These are phyloP conservation scores for Cladorrhinum sp. DNA, from an alignment of 2,329 filamentous ascomycete genomes.

Conservation along the genomic window DNA sequence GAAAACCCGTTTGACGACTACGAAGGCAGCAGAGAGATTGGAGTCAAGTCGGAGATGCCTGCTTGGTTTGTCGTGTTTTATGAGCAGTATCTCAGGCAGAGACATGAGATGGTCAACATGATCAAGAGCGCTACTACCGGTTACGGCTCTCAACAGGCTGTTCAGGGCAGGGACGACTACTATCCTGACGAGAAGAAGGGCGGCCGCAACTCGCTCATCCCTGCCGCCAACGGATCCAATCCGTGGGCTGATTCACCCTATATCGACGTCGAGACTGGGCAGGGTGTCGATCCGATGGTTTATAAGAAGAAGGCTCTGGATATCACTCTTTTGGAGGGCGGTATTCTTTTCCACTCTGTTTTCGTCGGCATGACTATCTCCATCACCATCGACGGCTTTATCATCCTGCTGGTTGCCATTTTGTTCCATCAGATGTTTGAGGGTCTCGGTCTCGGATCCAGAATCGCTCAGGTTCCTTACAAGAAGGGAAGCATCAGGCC, in stretches of 20 bases:
- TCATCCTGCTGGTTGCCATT: conserved; percentile 65
- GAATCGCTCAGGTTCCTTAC: conserved; percentile 65
- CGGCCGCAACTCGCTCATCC: background rate
- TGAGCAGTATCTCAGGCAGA: conserved; percentile 60
- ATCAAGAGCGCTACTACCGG: conserved; percentile 40
- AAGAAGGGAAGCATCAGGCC: conserved; percentile 54
- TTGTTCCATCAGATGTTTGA: conserved; percentile 69
- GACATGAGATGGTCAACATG: conserved; percentile 56
- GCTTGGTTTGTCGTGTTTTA: conserved; percentile 62
- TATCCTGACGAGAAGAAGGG: conserved; percentile 12
- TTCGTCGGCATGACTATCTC: conserved; percentile 73
- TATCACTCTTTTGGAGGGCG: conserved; percentile 71
- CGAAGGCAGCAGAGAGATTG: conserved; percentile 30
- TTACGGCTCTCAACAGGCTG: conserved; percentile 19
- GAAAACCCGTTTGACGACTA: conserved; percentile 27
- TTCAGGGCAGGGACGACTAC: conserved; percentile 30
- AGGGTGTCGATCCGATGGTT: conserved; percentile 42
- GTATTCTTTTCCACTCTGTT: conserved; percentile 75
- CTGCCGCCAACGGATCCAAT: background rate
- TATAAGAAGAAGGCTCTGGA: conserved; percentile 66
- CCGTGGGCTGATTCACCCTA: conserved; percentile 35
- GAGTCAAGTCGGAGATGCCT: conserved; percentile 48
- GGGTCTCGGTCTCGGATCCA: conserved; percentile 66
- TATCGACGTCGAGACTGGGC: conserved; percentile 43
- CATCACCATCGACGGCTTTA: conserved; percentile 64